Base-by-base conservation (phyloP, 1,284 basidiomycete genomes). In the Omphalotus olearius region DNA sequence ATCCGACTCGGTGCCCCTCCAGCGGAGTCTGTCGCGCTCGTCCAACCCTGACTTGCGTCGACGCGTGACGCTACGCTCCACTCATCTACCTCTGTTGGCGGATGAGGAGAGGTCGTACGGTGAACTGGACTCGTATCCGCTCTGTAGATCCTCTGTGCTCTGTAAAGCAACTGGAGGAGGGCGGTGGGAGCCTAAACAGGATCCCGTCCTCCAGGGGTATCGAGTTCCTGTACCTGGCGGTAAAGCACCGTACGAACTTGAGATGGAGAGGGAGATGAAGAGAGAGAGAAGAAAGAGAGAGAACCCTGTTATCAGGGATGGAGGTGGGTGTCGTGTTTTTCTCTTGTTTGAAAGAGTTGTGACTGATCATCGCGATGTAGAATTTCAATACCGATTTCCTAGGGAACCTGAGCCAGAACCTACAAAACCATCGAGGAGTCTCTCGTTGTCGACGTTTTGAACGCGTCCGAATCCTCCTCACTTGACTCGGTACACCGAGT, bases 141-240 rank as follows among this genome's bases (percentile, higher is more conserved):
- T 45, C 13, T 30, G 43, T 13, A 20, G 26, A n/a, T 45, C 43
- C 20, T 45, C 43, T 30, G 23, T 28, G 44, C 72, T 87, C 11
- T 89, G 87, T 69, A 89, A 89, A 59, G 82, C 80, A 1, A 79
- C 77, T 17, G 85, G 87, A 42, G 85, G 85, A 11, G 86, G 87
- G 10, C 79, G 86, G 28, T 89, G 87, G 86, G 76, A 77, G 56
- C 87, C 86, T 18, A 83, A 83, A 62, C 70, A 74, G 54, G 63
- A 10, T 18, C 66, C 74, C 51, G 66, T 71, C 0, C 63, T 73
- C 43, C 69, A 72, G 37, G 80, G 78, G 33, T 68, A 78, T 48
- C 79, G 82, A 26, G 71, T 79, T 18, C 74, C 74, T 28, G 56
- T 75, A 33, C 80, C 80, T 0, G 85, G 84, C 13, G 38, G 38